phyloP scores from a whole-genome alignment of 1,284 basidiomycete genomes.

The Sanghuangporus baumii region DNA sequence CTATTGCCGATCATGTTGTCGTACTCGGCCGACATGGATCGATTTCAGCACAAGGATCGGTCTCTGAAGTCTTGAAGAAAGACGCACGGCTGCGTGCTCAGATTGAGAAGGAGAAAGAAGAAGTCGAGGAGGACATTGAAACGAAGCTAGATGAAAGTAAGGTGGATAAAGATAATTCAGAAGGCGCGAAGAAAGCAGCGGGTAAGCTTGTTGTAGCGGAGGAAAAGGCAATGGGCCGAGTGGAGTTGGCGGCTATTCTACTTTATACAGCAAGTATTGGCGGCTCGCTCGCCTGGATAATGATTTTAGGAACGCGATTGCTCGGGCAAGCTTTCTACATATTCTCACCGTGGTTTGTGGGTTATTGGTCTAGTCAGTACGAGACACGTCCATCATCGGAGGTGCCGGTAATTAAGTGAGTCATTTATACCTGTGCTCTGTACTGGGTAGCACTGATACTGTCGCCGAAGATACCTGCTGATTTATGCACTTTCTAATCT shows the following conservation, averaged over 20 bases:
- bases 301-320: neutral
- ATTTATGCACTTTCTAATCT: constrained; percentile 29
- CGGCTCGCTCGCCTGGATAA: constrained; percentile 16
- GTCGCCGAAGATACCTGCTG: constrained; percentile 19
- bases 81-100: constrained; percentile 21
- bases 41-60: constrained; percentile 21
- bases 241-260: constrained; percentile 25
- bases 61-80: constrained; percentile 24
- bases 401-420: constrained; percentile 36
- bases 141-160: constrained; percentile 13
- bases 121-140: constrained; percentile 10
- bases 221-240: constrained; percentile 37
- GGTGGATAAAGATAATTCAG: neutral
- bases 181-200: constrained; percentile 17
- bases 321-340: neutral
- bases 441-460: neutral
- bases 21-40: constrained; percentile 29
- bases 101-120: constrained; percentile 19
- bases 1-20: constrained; percentile 35
- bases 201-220: constrained; percentile 35
- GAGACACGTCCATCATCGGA: constrained; percentile 26
- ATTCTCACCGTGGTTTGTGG: constrained; percentile 32
- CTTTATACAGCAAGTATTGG: constrained; percentile 17
- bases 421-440: constrained; percentile 22
- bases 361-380: constrained; percentile 35